Evolutionary conservation across 129 eudicot species (phyloP), one percentile per base, ranked within the genome.

Genomic region (Artemisia argyi): DNA sequence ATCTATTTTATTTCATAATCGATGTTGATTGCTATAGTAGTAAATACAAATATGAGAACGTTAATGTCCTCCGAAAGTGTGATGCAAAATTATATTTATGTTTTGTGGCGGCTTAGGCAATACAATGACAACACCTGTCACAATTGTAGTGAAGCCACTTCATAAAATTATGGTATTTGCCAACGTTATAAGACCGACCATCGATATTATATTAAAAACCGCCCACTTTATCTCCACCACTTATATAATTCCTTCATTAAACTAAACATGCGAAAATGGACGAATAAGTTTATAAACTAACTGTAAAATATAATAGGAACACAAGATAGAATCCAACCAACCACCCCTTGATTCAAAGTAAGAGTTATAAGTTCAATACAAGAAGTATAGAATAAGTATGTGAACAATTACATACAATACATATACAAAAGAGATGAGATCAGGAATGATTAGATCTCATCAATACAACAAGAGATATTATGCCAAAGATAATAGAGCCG

Each of bases 201-300:
- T 55, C n/a, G 32, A 46, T 54, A 54, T 52, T 71, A 78, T 22
- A 71, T 11, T 62, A 71, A 46, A 46, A 64, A 71, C 82, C 82
- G 82, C 68, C 82, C 78, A 78, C 77, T 55, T 47, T n/a, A 44
- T 64, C 68, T 65, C 77, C 68, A 71, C 82, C 82, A 78, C 82
- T 35, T 19, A 64, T 18, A 15, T 3, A 4, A 20, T 42, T 66
- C 14, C 28, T 61, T 35, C 12, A 61, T 1, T 42, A 28, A 58
- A 57, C 4, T 19, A 61, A 50, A 61, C 50, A 47, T 47, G 39
- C 15, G 55, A 53, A 74, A 74, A 35, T 53, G 54, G 55, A 52
- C 56, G 18, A 11, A n/a, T 54, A 39, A 59, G 0, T 15, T 28
- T 32, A 30, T 63, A 61, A 28, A n/a, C n/a, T 62, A 63, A 32